Conservation (phyloP, 2,329 filamentous ascomycete genomes). For the Epichloe aotearoae region DNA sequence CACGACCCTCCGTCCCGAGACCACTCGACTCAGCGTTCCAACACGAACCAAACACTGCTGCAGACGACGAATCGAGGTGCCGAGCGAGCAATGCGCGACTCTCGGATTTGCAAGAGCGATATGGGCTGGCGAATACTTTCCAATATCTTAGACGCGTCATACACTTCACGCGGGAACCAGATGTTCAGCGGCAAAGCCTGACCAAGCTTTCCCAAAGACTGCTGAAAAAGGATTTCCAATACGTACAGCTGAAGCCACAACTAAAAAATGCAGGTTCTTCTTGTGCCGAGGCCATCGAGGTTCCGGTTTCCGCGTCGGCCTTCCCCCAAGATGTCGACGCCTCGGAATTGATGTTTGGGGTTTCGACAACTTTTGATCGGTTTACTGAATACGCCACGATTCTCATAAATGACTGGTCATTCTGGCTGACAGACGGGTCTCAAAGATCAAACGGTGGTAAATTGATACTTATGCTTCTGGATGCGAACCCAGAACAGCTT, state of each 20-base stretch:
- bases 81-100: background rate
- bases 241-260: constrained; percentile 29
- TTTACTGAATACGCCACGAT: constrained; percentile 35
- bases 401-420: constrained; percentile 42
- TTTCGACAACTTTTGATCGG: constrained; percentile 42
- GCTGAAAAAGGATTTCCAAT: constrained; percentile 27
- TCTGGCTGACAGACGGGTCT: constrained; percentile 43
- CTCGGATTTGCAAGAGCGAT: constrained; percentile 18
- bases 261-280: constrained; percentile 22
- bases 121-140: constrained; percentile 33
- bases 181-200: constrained; percentile 34
- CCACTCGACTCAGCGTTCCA: background rate
- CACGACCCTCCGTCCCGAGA: background rate
- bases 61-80: background rate
- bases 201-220: constrained; percentile 30
- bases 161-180: constrained; percentile 31
- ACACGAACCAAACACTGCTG: background rate
- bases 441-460: constrained; percentile 42
- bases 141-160: constrained; percentile 43
- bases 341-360: constrained; percentile 43
- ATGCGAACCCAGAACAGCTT: constrained; percentile 36
- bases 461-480: constrained; percentile 37
- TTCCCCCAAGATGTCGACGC: constrained; percentile 37
- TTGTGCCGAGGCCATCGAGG: constrained; percentile 34
- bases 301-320: constrained; percentile 20